Conservation (phyloP, 2,329 filamentous ascomycete species). For the Cercospora sp. region DNA sequence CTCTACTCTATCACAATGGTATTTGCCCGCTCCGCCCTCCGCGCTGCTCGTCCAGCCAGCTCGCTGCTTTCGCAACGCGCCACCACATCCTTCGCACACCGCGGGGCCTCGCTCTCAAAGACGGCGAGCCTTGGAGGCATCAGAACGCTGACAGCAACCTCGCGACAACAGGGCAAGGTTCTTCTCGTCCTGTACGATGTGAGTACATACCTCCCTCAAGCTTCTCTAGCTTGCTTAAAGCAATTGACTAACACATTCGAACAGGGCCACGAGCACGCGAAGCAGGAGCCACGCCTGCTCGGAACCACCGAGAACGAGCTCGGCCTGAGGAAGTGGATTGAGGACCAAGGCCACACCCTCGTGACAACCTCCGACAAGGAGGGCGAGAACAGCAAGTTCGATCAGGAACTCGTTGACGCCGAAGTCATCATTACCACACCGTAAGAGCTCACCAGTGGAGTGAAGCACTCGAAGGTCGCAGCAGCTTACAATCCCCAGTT, state of each 20-base stretch:
- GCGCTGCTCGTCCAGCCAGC: conserved; percentile 58
- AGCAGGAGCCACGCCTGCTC: conserved; percentile 82
- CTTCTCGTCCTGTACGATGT: conserved; percentile 92
- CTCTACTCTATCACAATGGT: conserved; percentile 48
- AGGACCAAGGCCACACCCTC: conserved; percentile 93
- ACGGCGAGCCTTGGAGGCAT: conserved; percentile 51
- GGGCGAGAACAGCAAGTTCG: conserved; percentile 86
- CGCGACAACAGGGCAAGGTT: conserved; percentile 86
- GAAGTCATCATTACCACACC: conserved; percentile 99
- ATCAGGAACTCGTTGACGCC: conserved; percentile 92
- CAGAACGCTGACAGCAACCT: conserved; percentile 65
- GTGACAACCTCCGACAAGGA: conserved; percentile 99
- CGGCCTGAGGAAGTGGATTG: conserved; percentile 94
- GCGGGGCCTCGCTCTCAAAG: conserved; percentile 44
- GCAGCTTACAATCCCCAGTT: conserved; percentile 55
- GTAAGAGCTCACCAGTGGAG: conserved; percentile 51
- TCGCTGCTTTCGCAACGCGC: conserved; percentile 47
- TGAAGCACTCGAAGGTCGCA: background rate
- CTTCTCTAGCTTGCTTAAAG: conserved; percentile 2
- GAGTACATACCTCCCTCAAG: conserved; percentile 38
- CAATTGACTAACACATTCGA: conserved; percentile 1
- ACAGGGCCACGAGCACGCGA: conserved; percentile 77
- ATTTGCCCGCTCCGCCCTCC: conserved; percentile 64
- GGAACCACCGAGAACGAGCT: conserved; percentile 99
- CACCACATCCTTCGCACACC: conserved; percentile 41